Percentiles rank a stretch among this genome's conserved stretches.
Evolutionary conservation across 768 basidiomycete genomes (phyloP).

Genomic region (Russula brevipes): DNA sequence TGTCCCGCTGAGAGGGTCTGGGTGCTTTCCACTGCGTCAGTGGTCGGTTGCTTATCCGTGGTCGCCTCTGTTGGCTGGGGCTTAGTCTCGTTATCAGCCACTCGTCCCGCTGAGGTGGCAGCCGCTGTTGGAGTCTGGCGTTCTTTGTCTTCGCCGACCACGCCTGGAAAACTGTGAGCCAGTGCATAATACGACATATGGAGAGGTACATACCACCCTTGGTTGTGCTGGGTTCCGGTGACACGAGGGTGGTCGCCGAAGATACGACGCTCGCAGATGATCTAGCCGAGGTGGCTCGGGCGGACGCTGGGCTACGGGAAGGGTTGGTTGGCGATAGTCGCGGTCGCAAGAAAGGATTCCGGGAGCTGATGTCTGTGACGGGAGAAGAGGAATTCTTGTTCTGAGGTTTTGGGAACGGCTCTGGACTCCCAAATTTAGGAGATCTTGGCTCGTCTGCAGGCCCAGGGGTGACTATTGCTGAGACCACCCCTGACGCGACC

Average conservation of each 20-base stretch:
- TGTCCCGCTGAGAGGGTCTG: not conserved
- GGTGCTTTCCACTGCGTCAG: not conserved
- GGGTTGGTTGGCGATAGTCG: not conserved
- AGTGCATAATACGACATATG: not conserved
- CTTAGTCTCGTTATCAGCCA: not conserved
- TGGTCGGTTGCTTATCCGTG: not conserved
- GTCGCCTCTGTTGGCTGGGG: not conserved
- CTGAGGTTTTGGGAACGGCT: not conserved
- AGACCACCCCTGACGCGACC: not conserved
- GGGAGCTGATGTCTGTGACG: not conserved
- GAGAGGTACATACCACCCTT: not conserved
- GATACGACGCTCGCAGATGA: not conserved
- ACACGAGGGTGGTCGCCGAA: conserved; percentile 8
- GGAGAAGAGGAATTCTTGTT: not conserved
- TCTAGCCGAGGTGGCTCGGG: not conserved
- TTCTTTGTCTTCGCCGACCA: not conserved
- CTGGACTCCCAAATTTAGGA: not conserved
- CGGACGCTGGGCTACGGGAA: not conserved
- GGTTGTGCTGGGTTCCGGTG: not conserved
- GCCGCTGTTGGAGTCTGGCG: not conserved
- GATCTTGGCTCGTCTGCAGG: not conserved
- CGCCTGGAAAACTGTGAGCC: not conserved
- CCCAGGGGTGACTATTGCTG: not conserved
- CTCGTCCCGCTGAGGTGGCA: not conserved
- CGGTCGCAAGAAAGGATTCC: not conserved